Evolutionary conservation across 495 filamentous ascomycete species (phyloP), one percentile per base, ranked within the genome.

Genomic region (Penicillium macrosclerotiorum): DNA sequence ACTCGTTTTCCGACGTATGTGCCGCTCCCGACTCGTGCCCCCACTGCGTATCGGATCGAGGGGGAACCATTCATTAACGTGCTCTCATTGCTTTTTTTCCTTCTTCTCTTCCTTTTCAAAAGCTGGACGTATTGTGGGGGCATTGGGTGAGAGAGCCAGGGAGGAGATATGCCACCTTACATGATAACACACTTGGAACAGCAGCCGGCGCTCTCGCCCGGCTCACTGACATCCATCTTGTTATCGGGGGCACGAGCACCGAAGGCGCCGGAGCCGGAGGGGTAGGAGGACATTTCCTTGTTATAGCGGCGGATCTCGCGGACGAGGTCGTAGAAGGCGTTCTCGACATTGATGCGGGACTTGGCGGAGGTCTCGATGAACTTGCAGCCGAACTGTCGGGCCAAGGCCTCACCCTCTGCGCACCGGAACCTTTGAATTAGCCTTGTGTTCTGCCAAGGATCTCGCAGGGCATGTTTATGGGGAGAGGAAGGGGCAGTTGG

Each of bases 331-430:
- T 89, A 97, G 74, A 98, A 98, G 40, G 93, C 91, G 64, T 94
- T 89, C 68, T 98, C 94, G 61, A 98, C 93, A 62, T 97, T 95
- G 69, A 93, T 91, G 65, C 91, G 87, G 51, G 90, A 94, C 74
- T 97, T 98, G 49, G 93, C 93, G 30, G 93, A 98, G 25, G 93
- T 97, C 74, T 98, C 93, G 71, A 98, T 95, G 74, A 96, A 98
- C 65, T 91, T 89, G 80, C 93, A 97, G 55, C 83, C 83, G 69
- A 97, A 97, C 52, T 86, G 81, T 22, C 80, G 77, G 29, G 93
- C 93, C 43, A 96, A 77, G 46, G 82, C 78, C 63, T 91, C 83
- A 57, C 92, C 93, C 82, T 97, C 93, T 98, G 73, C 53, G 54
- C 26, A 47, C 22, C 25, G 23, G 48, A 50, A 31, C n/a, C n/a